Conservation (phyloP, 441 rosid species). For the Populus hybrid region DNA sequence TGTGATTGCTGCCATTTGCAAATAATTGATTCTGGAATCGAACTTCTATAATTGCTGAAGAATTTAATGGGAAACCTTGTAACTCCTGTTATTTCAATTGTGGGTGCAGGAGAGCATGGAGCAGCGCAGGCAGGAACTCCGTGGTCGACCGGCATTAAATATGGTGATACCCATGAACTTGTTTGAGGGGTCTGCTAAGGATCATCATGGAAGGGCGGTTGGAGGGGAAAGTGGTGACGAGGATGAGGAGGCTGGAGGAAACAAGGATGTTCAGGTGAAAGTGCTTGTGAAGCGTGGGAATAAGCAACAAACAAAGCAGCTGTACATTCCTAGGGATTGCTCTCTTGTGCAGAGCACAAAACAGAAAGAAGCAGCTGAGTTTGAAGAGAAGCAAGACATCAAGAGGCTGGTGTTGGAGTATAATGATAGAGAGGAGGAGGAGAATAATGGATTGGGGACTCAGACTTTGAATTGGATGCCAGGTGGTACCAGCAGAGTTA, state of each 20-base stretch:
- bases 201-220: slow-evolving; percentile 68
- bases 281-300: slow-evolving; percentile 97
- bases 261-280: slow-evolving; percentile 88
- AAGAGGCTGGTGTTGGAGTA: slow-evolving; percentile 96
- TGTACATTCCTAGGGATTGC: slow-evolving; percentile 89
- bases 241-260: slow-evolving; percentile 75
- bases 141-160: too few species aligned
- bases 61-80: not conserved
- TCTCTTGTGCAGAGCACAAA: slow-evolving; percentile 88
- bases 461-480: slow-evolving; percentile 75
- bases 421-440: slow-evolving; percentile 96
- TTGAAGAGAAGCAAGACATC: slow-evolving; percentile 98
- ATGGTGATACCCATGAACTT: slow-evolving; percentile 93
- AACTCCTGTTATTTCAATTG: not conserved
- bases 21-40: not conserved
- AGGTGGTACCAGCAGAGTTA: slow-evolving; percentile 56
- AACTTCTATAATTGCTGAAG: not conserved
- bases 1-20: not conserved
- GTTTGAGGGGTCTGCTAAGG: slow-evolving; percentile 86
- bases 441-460: slow-evolving; percentile 72
- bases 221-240: slow-evolving; percentile 87
- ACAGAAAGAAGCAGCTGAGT: slow-evolving; percentile 97
- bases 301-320: slow-evolving; percentile 94
- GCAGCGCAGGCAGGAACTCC: slow-evolving; percentile 83
- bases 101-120: slow-evolving; percentile 94